Percentiles rank a stretch among this genome's conserved stretches.
Conservation (phyloP, 176 grass and related monocot genomes). For the Poa pratensis region DNA sequence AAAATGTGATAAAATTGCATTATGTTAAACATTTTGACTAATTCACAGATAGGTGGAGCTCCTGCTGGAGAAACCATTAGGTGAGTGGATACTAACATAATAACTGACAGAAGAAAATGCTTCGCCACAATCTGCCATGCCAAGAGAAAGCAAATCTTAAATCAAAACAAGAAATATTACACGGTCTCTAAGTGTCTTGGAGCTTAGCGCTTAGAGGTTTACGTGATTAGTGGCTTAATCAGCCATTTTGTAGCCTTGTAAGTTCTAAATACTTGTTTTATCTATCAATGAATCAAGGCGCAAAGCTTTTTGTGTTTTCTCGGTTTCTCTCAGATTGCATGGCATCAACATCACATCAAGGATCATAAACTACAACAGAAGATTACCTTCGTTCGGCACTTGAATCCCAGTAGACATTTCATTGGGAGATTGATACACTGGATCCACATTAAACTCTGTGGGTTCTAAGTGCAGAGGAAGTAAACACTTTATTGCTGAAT, state of each 20-base stretch:
- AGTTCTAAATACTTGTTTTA: not conserved
- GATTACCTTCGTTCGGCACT: slow-evolving; percentile 38
- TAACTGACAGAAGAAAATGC: slow-evolving; percentile 10
- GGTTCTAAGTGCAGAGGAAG: slow-evolving; percentile 40
- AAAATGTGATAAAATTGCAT: not conserved
- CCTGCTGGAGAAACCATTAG: slow-evolving; percentile 12
- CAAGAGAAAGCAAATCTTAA: not conserved
- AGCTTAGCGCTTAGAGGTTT: not conserved
- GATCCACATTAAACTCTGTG: slow-evolving; percentile 31
- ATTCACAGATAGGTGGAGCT: not conserved
- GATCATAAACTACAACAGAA: not conserved
- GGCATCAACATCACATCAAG: not conserved
- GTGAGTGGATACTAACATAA: not conserved
- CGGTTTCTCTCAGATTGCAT: not conserved
- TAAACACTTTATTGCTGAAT: slow-evolving; percentile 58
- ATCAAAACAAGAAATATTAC: slow-evolving; percentile 9
- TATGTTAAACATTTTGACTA: not conserved
- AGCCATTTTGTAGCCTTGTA: not conserved
- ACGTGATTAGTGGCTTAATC: not conserved
- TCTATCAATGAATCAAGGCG: not conserved
- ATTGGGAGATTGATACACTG: slow-evolving; percentile 11
- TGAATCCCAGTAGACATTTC: slow-evolving; percentile 47
- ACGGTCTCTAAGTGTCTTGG: not conserved
- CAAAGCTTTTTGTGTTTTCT: not conserved
- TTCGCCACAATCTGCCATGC: not conserved